Evolutionary conservation across 352 stramenopile species (phyloP), one percentile per base, ranked within the genome.

Genomic region (Pythium coloratum): DNA sequence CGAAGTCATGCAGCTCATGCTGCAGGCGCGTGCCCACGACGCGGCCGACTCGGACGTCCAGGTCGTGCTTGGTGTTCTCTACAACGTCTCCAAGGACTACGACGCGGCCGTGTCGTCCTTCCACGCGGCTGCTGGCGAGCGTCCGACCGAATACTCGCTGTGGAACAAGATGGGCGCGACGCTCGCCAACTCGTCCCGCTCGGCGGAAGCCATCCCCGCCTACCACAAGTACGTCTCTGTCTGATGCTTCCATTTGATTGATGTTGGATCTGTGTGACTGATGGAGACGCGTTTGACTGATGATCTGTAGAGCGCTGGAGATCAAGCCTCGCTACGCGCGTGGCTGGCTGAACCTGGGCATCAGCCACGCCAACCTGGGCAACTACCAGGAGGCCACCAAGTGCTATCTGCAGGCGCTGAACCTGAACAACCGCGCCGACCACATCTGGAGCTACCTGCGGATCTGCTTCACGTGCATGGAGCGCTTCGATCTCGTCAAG

Each of bases 401-500:
- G 59, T 99, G 95, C 81, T 99, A 99, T 78, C 75, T 99, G 42
- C 96, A 98, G 74, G 97, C 96, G 55, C 74, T 99, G 69, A 91
- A 85, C 50, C 84, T 99, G 49, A 99, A 99, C 81, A 87, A 89
- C 55, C 88, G 88, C 34, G 97, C 97, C 20, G 94, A 89, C 40
- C 97, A 99, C 79, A 98, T 99, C 71, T 99, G 97, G 97, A 98
- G 92, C 73, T 99, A 99, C 89, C 86, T 99, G 71, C 84, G 97
- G 64, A 98, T 99, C 80, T 96, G 94, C 60, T 97, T 99, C 67
- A 99, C 96, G 38, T 98, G 94, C 76, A 92, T 97, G 73, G 97
- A 99, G 76, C 83, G 93, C 54, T 99, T 98, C 76, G 96, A 99
- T 78, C 83, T 99, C 47, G 84, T 99, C 54, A 96, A 97, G 65